Conservation (phyloP, 1,284 basidiomycete species). For the Moesziomyces antarcticus region DNA sequence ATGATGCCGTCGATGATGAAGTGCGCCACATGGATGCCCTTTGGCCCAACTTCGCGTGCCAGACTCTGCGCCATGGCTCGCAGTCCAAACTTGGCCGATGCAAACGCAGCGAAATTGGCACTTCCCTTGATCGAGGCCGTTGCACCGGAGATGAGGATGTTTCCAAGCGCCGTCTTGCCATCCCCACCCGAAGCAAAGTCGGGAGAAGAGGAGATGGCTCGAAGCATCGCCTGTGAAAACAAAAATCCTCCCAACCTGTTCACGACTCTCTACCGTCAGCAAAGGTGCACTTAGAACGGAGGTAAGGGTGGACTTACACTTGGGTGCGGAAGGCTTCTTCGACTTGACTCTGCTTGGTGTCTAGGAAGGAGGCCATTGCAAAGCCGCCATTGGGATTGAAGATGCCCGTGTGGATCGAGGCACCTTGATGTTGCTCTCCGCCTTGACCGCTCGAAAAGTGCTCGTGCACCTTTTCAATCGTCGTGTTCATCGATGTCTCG, state of each 20-base stretch:
- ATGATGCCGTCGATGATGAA: constrained; percentile 53
- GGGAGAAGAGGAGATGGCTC: constrained; percentile 32
- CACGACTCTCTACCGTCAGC: background rate
- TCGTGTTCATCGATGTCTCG: constrained; percentile 22
- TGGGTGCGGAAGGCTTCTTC: constrained; percentile 44
- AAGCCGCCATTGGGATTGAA: constrained; percentile 50
- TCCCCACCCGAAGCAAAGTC: constrained; percentile 8
- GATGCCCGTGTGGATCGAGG: constrained; percentile 38
- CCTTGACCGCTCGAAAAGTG: constrained; percentile 29
- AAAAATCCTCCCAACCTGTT: constrained; percentile 35
- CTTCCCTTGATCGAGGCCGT: constrained; percentile 51
- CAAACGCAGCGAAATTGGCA: constrained; percentile 44
- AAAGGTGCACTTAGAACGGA: background rate
- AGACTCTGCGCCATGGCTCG: constrained; percentile 44
- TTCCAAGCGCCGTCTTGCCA: constrained; percentile 18
- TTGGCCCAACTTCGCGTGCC: constrained; percentile 46
- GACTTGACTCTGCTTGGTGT: constrained; percentile 40
- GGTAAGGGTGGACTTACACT: constrained; percentile 15
- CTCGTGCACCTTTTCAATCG: constrained; percentile 26
- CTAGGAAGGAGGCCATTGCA: constrained; percentile 23
- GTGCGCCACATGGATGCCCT: constrained; percentile 49
- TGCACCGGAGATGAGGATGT: constrained; percentile 42
- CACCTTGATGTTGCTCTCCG: constrained; percentile 27
- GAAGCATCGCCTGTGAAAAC: constrained; percentile 39
- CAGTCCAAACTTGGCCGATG: constrained; percentile 46